Evolutionary conservation across 1,284 basidiomycete species (phyloP).

Genomic region (Malassezia nana): DNA sequence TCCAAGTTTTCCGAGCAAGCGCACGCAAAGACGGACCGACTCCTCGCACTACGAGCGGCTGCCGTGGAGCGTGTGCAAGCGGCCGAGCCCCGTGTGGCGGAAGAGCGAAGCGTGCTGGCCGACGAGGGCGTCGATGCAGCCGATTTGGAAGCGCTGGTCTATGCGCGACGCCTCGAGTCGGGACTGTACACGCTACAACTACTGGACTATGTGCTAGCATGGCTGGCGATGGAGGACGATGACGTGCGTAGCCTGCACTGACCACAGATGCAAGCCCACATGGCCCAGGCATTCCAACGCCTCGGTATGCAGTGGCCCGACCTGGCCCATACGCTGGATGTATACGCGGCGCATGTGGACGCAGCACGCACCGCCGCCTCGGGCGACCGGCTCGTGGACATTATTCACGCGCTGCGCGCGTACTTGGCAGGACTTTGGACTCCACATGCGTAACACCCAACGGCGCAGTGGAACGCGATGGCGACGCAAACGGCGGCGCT

Average conservation of each 20-base stretch:
- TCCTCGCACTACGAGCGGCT: conserved; percentile 73
- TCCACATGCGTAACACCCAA: background rate
- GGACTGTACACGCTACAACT: conserved; percentile 82
- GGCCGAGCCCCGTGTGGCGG: conserved; percentile 59
- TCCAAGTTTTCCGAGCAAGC: conserved; percentile 83
- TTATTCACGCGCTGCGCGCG: conserved; percentile 29
- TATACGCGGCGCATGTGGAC: conserved; percentile 32
- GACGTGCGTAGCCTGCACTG: conserved; percentile 50
- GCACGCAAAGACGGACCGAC: conserved; percentile 85
- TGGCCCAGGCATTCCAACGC: conserved; percentile 20
- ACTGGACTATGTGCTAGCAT: conserved; percentile 82
- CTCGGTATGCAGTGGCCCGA: conserved; percentile 10
- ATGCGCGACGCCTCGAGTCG: conserved; percentile 69
- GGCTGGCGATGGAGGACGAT: conserved; percentile 96
- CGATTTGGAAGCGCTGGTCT: conserved; percentile 67
- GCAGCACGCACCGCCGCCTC: conserved; percentile 11
- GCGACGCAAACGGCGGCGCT: background rate
- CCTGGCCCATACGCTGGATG: conserved; percentile 20
- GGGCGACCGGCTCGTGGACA: conserved; percentile 20
- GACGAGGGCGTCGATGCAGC: conserved; percentile 56
- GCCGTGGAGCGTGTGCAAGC: conserved; percentile 57
- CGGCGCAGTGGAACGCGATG: background rate
- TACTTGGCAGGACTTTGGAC: conserved; percentile 25
- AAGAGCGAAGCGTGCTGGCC: conserved; percentile 59
- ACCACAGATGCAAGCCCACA: conserved; percentile 19